phyloP scores from a whole-genome alignment of 352 stramenopile genomes.

The Globisporangium sylvaticum region DNA sequence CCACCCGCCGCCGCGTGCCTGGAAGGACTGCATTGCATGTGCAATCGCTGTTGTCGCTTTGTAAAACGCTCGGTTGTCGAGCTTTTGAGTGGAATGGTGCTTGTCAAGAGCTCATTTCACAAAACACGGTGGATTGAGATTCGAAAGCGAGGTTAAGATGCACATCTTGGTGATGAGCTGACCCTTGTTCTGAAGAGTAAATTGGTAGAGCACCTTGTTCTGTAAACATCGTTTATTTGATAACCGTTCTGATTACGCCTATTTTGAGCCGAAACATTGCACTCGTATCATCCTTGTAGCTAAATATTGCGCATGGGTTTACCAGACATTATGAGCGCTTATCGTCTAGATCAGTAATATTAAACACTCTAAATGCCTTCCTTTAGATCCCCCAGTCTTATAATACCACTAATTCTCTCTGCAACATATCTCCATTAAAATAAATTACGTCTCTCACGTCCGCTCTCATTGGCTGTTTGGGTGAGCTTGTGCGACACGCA shows the following conservation, averaged over 20 bases:
- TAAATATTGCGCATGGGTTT: neutral
- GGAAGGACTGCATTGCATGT: neutral
- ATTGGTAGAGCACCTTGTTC: neutral
- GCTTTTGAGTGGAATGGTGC: neutral
- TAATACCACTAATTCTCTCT: neutral
- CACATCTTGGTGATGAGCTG: neutral
- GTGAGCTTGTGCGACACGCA: neutral
- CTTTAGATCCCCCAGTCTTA: neutral
- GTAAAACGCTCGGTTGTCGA: neutral
- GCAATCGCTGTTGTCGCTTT: constrained; percentile 4
- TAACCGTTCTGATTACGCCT: neutral
- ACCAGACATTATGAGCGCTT: neutral
- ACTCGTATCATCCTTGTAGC: neutral
- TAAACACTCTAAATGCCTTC: neutral
- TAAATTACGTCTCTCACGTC: neutral
- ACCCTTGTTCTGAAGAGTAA: neutral
- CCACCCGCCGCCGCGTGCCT: neutral
- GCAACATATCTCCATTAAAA: neutral
- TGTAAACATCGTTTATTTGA: neutral
- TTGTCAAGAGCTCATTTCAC: neutral
- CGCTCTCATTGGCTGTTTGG: neutral
- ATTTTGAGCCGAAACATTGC: neutral
- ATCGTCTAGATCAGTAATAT: neutral
- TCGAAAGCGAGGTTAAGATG: neutral
- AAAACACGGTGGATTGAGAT: neutral